Percentiles rank a stretch among this genome's conserved stretches.
Evolutionary conservation across 164 flowering plant genomes (phyloP).

Genomic region (Kalanchoe fedtschenkoi): DNA sequence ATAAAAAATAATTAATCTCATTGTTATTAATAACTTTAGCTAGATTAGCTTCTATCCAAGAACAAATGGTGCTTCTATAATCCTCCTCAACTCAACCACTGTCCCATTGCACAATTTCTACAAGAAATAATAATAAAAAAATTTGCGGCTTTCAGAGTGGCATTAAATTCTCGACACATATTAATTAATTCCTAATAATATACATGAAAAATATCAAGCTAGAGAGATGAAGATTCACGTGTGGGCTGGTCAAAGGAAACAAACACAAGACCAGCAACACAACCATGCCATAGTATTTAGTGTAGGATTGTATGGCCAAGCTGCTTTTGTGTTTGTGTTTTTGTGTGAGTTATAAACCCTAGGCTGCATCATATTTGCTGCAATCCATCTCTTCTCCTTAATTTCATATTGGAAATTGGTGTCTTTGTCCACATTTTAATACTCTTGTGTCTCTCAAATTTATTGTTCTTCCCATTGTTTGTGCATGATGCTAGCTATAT

Average conservation of each 20-base stretch:
- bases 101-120: neutral
- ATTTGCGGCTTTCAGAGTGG: no score
- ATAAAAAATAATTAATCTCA: no score
- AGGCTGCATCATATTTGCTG: slow-evolving; percentile 6
- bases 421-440: slow-evolving; percentile 1
- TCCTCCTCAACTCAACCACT: no score
- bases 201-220: no score
- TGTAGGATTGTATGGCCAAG: slow-evolving; percentile 3
- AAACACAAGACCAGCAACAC: neutral
- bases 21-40: no score
- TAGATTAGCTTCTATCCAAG: no score
- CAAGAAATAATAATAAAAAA: neutral
- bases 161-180: no score
- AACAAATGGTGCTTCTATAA: no score
- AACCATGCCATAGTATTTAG: slow-evolving; percentile 3
- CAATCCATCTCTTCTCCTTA: neutral
- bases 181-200: no score
- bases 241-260: neutral
- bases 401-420: slow-evolving; percentile 3
- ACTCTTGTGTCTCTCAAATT: neutral
- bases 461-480: neutral
- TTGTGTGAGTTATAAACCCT: neutral
- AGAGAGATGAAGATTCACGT: neutral
- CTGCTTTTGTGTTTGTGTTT: neutral
- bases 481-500: no score